A percentile compares a stretch with the other conserved stretches of the same genome.
Evolutionary conservation across 1,139 yeast genomes (phyloP).

Genomic region (Citeromyces hawaiiensis): DNA sequence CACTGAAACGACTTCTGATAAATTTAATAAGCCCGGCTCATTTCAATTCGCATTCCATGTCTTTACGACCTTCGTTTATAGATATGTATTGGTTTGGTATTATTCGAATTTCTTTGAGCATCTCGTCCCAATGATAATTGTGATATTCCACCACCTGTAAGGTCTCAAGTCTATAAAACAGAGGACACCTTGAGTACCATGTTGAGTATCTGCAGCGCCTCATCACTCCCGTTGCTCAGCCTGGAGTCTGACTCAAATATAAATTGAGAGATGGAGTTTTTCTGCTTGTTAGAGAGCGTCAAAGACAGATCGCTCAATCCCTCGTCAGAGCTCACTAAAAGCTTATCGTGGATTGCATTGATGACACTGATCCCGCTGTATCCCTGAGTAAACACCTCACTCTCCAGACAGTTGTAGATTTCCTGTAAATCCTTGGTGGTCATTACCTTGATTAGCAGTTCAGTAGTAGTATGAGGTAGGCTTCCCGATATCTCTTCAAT

Average conservation of each 20-base stretch:
- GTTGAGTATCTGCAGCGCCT: constrained; percentile 71
- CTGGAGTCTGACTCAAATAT: constrained; percentile 68
- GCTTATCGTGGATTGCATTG: constrained; percentile 66
- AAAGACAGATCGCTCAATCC: constrained; percentile 9
- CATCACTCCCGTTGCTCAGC: constrained; percentile 81
- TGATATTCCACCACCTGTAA: too few relatives aligned
- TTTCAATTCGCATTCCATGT: too few relatives aligned
- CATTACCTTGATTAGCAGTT: constrained; percentile 25
- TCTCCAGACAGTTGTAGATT: constrained; percentile 32
- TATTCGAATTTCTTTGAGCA: too few relatives aligned
- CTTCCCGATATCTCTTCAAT: constrained; percentile 79
- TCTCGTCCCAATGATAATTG: too few relatives aligned
- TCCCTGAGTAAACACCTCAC: constrained; percentile 54
- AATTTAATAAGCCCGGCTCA: too few relatives aligned
- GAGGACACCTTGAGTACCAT: constrained; percentile 46
- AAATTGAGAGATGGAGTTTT: constrained; percentile 48
- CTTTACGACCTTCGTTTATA: too few relatives aligned
- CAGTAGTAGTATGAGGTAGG: constrained; percentile 44
- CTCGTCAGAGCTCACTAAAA: constrained; percentile 34
- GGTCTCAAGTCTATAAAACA: constrained; percentile 19
- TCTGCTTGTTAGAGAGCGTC: constrained; percentile 28
- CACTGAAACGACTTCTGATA: too few relatives aligned
- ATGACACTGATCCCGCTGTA: constrained; percentile 80
- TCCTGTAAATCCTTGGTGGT: constrained; percentile 24
- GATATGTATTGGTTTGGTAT: too few relatives aligned